A percentile compares a stretch with the other conserved stretches of the same genome.
phyloP scores from a whole-genome alignment of 129 eudicot genomes.

The Glebionis coronaria region DNA sequence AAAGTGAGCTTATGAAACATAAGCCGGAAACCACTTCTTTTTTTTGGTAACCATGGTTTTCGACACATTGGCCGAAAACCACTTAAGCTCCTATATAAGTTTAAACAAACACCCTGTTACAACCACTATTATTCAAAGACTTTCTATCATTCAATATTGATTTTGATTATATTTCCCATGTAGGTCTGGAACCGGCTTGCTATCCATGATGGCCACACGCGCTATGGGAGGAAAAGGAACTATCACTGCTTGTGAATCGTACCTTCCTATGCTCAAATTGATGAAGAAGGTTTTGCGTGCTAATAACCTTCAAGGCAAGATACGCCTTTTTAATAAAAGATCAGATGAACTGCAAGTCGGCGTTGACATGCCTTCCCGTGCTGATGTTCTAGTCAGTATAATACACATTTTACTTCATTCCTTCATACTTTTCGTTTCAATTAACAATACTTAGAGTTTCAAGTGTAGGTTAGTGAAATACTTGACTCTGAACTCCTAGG shows the following conservation, averaged over 20 bases:
- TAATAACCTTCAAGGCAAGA: conserved; percentile 58
- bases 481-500: conserved; percentile 88
- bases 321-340: conserved; percentile 67
- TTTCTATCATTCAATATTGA: background rate
- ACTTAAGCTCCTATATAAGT: too few relatives aligned
- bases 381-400: conserved; percentile 78
- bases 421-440: background rate
- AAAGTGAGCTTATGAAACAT: too few relatives aligned
- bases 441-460: background rate
- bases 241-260: conserved; percentile 89
- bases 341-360: conserved; percentile 85
- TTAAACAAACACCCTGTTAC: background rate
- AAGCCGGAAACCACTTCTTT: too few relatives aligned
- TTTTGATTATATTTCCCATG: background rate
- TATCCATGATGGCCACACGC: conserved; percentile 95
- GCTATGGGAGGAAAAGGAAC: conserved; percentile 59
- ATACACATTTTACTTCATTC: background rate
- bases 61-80: too few relatives aligned
- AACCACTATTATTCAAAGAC: too few relatives aligned
- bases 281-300: conserved; percentile 76
- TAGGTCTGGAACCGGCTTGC: conserved; percentile 94
- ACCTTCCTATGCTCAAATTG: conserved; percentile 91
- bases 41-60: too few relatives aligned
- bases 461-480: conserved; percentile 82
- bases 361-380: conserved; percentile 65